phyloP scores from a whole-genome alignment of 2,329 filamentous ascomycete species.

The Xylaria digitata region DNA sequence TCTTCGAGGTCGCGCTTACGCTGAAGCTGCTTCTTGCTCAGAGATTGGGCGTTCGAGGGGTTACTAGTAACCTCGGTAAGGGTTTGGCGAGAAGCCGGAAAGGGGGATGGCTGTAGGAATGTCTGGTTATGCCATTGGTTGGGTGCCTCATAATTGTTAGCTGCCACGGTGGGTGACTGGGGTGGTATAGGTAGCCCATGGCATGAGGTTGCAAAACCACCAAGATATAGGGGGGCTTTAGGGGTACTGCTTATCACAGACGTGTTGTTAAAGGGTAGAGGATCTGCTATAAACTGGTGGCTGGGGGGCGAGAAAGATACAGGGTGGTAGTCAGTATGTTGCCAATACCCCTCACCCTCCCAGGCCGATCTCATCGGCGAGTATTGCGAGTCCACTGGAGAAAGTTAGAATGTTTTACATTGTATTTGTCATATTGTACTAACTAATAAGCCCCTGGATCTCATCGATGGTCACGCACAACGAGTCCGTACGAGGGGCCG shows the following conservation, averaged over 20 bases:
- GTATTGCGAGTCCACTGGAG: slow-evolving; percentile 15
- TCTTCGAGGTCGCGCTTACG: slow-evolving; percentile 12
- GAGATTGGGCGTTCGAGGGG: not conserved
- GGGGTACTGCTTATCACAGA: not conserved
- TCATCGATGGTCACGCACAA: not conserved
- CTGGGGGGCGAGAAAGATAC: not conserved
- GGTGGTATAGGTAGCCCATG: slow-evolving; percentile 12
- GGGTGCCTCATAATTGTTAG: not conserved
- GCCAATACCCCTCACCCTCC: slow-evolving; percentile 4
- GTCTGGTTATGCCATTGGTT: not conserved
- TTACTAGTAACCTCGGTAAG: not conserved
- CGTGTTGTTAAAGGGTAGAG: not conserved
- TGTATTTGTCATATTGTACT: not conserved
- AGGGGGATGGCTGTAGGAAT: not conserved
- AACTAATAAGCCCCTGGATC: not conserved
- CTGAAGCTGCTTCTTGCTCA: not conserved
- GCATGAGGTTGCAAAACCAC: not conserved
- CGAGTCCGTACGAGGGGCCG: not conserved
- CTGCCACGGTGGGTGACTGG: not conserved
- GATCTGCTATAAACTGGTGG: not conserved
- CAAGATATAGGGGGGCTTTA: not conserved
- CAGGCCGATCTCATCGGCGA: not conserved
- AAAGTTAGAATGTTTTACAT: slow-evolving; percentile 6
- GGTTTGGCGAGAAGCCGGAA: not conserved
- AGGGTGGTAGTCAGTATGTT: not conserved